Base-by-base conservation (phyloP, 2,329 filamentous ascomycete species). In the Calonectria pseudoreteaudii region DNA sequence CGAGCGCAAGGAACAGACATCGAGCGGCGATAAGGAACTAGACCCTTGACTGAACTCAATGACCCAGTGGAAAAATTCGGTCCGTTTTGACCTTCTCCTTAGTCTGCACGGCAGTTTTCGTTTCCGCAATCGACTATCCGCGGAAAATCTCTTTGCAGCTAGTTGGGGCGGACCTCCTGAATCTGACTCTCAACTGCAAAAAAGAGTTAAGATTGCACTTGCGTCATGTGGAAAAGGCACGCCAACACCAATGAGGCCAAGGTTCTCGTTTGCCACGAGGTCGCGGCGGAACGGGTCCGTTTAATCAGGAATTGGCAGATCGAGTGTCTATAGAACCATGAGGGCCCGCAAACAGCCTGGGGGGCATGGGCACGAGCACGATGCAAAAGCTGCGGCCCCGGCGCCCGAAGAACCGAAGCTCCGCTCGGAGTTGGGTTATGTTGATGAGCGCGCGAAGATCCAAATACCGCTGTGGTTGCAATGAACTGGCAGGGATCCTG, bases 401-500 rank as follows among this genome's bases (percentile, higher is more conserved):
- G 52, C 20, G 52, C 30, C 52, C 52, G 52, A 56, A 62, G 34
- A 41, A 52, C 44, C 26, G 44, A 70, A 64, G 38, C 56, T 64
- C 26, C 30, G 36, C 49, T 34, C 53, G 38, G 36, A 14, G 41
- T 30, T 30, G 38, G 64, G 64, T n/a, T n/a, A 44, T 13, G 18
- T 23, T 47, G 44, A 13, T n/a, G 50, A 31, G 14, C 31, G 60
- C 60, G 50, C 50, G 70, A 74, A 70, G 66, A 74, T 74, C 70
- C 66, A 74, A 72, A 67, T 72, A 73, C 58, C 28, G 50, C 53
- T 31, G 44, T 26, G 68, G 44, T 66, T 38, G 28, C 50, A 66
- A 66, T 23, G 34, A 50, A 26, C 28, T 30, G 13, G 47, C 68
- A 71, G 53, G 62, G 69, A 47, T 60, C 31, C 11, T 13, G 31